phyloP scores from a whole-genome alignment of 306 rosid species.

The Adenanthera pavonina region DNA sequence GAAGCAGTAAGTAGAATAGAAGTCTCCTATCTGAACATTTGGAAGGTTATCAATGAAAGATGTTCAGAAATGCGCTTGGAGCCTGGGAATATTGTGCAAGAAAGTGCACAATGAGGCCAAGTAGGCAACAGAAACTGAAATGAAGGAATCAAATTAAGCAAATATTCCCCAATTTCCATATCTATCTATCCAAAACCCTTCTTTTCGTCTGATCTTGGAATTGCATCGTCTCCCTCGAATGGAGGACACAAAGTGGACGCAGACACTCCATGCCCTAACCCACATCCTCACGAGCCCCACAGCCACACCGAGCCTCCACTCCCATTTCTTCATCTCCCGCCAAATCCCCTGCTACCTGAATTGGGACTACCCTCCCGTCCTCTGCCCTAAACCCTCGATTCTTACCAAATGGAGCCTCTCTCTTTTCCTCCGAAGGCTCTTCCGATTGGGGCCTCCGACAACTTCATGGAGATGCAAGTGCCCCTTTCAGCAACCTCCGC shows the following conservation, averaged over 20 bases:
- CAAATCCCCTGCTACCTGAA: conserved; percentile 79
- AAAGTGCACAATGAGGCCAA: background rate
- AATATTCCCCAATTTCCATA: background rate
- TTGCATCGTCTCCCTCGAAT: background rate
- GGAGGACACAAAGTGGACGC: conserved; percentile 67
- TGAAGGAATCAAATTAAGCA: background rate
- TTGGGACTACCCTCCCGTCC: conserved; percentile 90
- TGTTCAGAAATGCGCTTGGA: background rate
- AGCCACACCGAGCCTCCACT: conserved; percentile 62
- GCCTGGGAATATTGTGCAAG: background rate
- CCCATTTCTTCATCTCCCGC: conserved; percentile 71
- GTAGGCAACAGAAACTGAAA: background rate
- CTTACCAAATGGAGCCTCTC: conserved; percentile 64
- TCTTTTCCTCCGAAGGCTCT: conserved; percentile 65
- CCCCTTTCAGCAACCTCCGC: conserved; percentile 82
- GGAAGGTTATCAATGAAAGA: background rate
- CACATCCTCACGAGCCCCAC: conserved; percentile 82
- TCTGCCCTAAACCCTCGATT: conserved; percentile 60
- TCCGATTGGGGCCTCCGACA: conserved; percentile 48
- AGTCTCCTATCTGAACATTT: background rate
- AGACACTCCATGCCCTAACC: conserved; percentile 66
- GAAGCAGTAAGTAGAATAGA: too few species aligned
- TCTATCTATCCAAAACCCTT: background rate
- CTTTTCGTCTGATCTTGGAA: background rate
- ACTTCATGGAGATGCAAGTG: conserved; percentile 88